Conservation (phyloP, 2,329 filamentous ascomycete species). For the Ophiostoma pallidulum region DNA sequence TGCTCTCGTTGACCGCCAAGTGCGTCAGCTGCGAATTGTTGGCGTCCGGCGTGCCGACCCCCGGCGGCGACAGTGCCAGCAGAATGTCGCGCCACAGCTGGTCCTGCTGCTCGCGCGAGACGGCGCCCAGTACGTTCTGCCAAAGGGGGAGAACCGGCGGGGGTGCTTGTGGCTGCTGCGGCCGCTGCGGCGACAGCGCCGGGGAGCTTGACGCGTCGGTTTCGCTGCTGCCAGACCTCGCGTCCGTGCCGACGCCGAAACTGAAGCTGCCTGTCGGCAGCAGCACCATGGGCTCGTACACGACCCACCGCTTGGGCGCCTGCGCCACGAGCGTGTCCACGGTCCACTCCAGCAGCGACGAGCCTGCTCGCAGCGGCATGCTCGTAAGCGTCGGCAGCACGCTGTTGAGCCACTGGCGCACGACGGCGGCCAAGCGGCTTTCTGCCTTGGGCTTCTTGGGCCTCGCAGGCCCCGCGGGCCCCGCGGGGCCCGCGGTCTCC, state of each 20-base stretch:
- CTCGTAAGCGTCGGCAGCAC: conserved; percentile 1
- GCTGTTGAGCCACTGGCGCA: conserved; percentile 26
- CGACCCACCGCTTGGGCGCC: conserved; percentile 48
- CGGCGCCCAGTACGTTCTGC: conserved; percentile 26
- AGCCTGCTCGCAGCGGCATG: conserved; percentile 9
- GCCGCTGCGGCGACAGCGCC: conserved; percentile 8
- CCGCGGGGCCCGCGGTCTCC: conserved; percentile 18
- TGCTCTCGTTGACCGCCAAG: conserved; percentile 52
- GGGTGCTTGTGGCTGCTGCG: background rate
- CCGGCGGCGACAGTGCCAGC: conserved; percentile 31
- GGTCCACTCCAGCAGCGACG: background rate
- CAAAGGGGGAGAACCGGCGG: conserved; percentile 23
- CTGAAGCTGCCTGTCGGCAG: conserved; percentile 51
- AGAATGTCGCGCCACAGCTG: conserved; percentile 43
- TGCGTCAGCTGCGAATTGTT: conserved; percentile 39
- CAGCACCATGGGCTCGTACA: conserved; percentile 53
- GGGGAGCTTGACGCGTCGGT: too few species aligned
- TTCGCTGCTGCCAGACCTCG: too few species aligned
- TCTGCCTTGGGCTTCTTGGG: conserved; percentile 21
- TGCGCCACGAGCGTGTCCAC: conserved; percentile 25
- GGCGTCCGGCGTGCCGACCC: conserved; percentile 26
- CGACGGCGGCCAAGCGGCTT: conserved; percentile 28
- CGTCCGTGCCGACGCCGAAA: conserved; percentile 5
- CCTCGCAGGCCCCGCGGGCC: background rate
- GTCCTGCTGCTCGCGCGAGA: conserved; percentile 19